Conservation (phyloP, 2,329 filamentous ascomycete genomes). For the Ceratocystis colombiana region DNA sequence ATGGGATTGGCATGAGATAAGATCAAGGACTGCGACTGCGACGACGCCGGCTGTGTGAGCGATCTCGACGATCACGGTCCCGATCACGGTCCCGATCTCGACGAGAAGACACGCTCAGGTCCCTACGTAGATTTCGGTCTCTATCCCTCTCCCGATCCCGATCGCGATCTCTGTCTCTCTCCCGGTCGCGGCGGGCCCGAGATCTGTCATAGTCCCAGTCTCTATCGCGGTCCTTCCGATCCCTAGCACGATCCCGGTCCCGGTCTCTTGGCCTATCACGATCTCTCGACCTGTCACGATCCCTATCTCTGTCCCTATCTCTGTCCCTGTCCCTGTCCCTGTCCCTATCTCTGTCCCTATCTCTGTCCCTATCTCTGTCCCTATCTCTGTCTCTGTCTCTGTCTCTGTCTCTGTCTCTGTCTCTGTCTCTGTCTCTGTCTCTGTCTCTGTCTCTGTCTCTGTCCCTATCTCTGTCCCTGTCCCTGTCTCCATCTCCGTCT, state of each 20-base stretch:
- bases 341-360: slow-evolving; percentile 31
- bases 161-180: slow-evolving; percentile 25
- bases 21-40: slow-evolving; percentile 16
- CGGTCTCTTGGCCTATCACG: slow-evolving; percentile 27
- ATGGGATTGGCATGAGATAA: neutral
- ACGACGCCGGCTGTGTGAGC: slow-evolving; percentile 15
- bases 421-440: slow-evolving; percentile 31
- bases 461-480: slow-evolving; percentile 29
- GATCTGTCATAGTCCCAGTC: slow-evolving; percentile 31
- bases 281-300: slow-evolving; percentile 29
- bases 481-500: slow-evolving; percentile 29
- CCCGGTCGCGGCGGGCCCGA: slow-evolving; percentile 26
- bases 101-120: slow-evolving; percentile 16
- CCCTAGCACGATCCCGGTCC: slow-evolving; percentile 25
- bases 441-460: slow-evolving; percentile 30
- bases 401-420: slow-evolving; percentile 30
- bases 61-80: slow-evolving; percentile 18
- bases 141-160: slow-evolving; percentile 25
- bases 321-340: slow-evolving; percentile 30
- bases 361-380: slow-evolving; percentile 29
- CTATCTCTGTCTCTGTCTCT: slow-evolving; percentile 31
- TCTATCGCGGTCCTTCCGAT: slow-evolving; percentile 22
- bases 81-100: slow-evolving; percentile 20
- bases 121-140: slow-evolving; percentile 16
- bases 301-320: slow-evolving; percentile 30